These are phyloP conservation scores for Umbelopsis sp. DNA, from an alignment of 371 early-diverging fungal species.

Conservation along the genomic window DNA sequence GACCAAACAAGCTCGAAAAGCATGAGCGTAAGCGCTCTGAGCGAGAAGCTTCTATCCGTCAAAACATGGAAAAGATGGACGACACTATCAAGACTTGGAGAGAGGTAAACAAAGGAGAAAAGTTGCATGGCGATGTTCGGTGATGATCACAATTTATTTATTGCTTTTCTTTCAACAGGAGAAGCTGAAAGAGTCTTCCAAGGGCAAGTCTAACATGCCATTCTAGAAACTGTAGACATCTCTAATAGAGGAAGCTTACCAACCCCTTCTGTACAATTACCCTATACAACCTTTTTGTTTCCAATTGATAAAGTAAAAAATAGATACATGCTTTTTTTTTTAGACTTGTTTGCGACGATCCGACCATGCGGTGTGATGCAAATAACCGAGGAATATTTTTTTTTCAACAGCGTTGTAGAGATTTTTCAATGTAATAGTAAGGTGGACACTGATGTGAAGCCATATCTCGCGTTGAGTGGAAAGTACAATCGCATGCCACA, in stretches of 20 bases:
- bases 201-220: conserved; percentile 52
- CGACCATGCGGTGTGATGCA: not conserved
- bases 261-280: conserved; percentile 1
- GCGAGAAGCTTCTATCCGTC: conserved; percentile 48
- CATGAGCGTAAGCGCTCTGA: conserved; percentile 64
- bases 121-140: not conserved
- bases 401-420: not conserved
- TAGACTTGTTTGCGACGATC: conserved; percentile 2
- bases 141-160: not conserved
- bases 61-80: conserved; percentile 54
- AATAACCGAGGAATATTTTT: not conserved
- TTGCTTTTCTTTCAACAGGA: conserved; percentile 32
- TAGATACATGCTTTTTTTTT: not conserved
- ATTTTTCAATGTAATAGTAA: not conserved
- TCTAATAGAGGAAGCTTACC: not conserved
- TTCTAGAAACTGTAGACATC: conserved; percentile 34
- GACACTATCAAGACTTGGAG: conserved; percentile 55
- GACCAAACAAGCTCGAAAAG: conserved; percentile 69
- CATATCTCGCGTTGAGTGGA: conserved; percentile 9
- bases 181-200: conserved; percentile 50
- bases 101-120: conserved; percentile 35
- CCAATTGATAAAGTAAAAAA: too few species aligned
- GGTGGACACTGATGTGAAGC: not conserved
- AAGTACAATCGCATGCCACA: not conserved
- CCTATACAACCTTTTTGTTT: not conserved